These are phyloP conservation scores for Fomitopsis pinicola DNA, from an alignment of 1,284 basidiomycete species.

Conservation along the genomic window DNA sequence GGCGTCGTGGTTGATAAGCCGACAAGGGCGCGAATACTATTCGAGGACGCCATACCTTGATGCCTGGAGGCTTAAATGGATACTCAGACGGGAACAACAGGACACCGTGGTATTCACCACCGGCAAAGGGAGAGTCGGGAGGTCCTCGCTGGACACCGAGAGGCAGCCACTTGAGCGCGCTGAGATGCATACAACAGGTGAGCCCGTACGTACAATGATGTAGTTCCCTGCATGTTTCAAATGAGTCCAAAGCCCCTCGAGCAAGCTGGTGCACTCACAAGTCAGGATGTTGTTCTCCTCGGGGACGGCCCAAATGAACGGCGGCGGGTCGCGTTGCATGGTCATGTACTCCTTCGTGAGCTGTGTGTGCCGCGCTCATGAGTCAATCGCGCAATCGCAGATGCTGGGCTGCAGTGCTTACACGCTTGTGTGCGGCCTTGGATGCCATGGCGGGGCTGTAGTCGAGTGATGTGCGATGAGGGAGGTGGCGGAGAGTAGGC, in stretches of 20 bases:
- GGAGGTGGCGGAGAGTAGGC: background rate
- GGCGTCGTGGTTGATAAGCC: constrained; percentile 7
- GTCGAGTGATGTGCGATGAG: background rate
- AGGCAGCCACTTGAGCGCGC: constrained; percentile 8
- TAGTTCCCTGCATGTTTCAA: constrained; percentile 69
- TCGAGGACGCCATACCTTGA: constrained; percentile 61
- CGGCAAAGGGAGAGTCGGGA: constrained; percentile 88
- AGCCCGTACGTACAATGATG: constrained; percentile 62
- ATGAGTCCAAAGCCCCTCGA: constrained; percentile 3
- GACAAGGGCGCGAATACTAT: constrained; percentile 1
- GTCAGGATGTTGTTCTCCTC: constrained; percentile 95
- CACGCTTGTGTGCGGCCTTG: constrained; percentile 81
- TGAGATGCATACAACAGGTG: constrained; percentile 2
- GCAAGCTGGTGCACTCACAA: constrained; percentile 46
- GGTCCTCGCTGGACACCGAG: constrained; percentile 70
- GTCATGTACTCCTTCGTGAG: constrained; percentile 86
- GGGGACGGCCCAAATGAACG: constrained; percentile 90
- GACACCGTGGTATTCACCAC: constrained; percentile 92
- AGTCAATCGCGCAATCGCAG: constrained; percentile 8
- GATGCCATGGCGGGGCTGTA: constrained; percentile 56
- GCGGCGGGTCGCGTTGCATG: constrained; percentile 93
- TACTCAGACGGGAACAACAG: constrained; percentile 90
- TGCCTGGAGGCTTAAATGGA: constrained; percentile 92
- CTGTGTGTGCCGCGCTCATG: constrained; percentile 32
- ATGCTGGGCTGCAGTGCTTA: constrained; percentile 35